Conservation (phyloP, 331 rosid genomes). For the Prunus yedoensis region DNA sequence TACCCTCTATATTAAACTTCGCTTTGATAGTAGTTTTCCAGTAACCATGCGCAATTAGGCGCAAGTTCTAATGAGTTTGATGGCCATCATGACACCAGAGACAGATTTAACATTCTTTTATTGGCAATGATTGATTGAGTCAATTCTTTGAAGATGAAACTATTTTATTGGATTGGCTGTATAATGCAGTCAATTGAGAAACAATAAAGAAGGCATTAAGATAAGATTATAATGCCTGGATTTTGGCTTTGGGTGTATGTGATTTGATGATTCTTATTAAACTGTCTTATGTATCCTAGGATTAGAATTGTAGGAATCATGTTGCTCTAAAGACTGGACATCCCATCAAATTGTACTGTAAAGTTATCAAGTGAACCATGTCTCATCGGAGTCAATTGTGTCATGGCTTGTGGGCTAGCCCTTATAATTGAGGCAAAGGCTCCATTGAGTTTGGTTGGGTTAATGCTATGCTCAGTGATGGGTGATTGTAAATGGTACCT, state of each 20-base stretch:
- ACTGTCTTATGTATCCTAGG: background rate
- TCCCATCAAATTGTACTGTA: background rate
- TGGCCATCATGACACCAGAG: background rate
- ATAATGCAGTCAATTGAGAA: background rate
- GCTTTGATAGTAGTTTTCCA: background rate
- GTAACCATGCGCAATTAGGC: background rate
- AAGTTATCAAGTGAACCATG: slow-evolving; percentile 11
- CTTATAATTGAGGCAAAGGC: slow-evolving; percentile 1
- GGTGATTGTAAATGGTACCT: slow-evolving; percentile 4
- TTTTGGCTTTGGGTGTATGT: background rate
- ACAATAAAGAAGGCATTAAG: background rate
- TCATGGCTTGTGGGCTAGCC: slow-evolving; percentile 10
- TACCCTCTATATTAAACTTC: background rate
- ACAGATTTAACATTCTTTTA: background rate
- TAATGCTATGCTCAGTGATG: background rate
- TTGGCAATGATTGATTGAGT: background rate
- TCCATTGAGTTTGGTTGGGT: background rate
- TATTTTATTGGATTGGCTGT: background rate
- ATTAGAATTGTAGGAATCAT: background rate
- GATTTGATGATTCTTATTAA: slow-evolving; percentile 5
- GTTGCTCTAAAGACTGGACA: background rate
- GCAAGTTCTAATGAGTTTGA: background rate
- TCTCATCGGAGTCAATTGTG: background rate
- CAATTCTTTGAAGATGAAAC: background rate
- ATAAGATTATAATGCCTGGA: background rate